phyloP scores from a whole-genome alignment of 305 asterid species.

The Fraxinus nigra region DNA sequence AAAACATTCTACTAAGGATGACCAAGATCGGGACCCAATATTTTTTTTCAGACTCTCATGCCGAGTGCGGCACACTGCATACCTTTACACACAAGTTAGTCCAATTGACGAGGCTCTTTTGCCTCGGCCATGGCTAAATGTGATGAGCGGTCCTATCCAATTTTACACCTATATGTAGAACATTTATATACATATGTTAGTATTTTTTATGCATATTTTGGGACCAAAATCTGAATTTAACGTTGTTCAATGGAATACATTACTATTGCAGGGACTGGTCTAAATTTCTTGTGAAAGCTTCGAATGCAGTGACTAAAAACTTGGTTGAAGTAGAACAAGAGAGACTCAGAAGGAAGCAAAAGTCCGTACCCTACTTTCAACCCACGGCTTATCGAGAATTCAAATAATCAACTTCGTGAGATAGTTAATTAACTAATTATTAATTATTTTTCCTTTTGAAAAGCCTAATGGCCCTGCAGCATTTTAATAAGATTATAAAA shows the following conservation, averaged over 20 bases:
- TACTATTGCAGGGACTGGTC: constrained; percentile 63
- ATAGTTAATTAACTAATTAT: neutral
- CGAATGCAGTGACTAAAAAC: constrained; percentile 68
- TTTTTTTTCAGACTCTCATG: neutral
- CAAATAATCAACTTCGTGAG: neutral
- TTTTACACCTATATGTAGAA: neutral
- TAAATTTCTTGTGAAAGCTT: constrained; percentile 53
- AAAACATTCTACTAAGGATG: neutral
- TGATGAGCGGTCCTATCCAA: neutral
- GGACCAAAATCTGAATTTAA: neutral
- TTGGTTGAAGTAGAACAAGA: constrained; percentile 70
- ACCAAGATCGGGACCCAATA: neutral
- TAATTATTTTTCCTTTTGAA: neutral
- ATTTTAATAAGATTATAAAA: neutral
- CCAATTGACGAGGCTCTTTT: neutral
- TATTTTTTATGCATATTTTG: neutral
- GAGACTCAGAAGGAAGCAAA: constrained; percentile 9
- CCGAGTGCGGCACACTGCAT: neutral
- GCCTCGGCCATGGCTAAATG: neutral
- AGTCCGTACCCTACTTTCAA: neutral
- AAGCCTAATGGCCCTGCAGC: neutral
- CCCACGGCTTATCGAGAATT: neutral
- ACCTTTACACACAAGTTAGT: neutral
- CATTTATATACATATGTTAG: neutral
- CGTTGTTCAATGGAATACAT: neutral